A percentile compares a stretch with the other conserved stretches of the same genome.
Conservation (phyloP, 1,284 basidiomycete species). For the Pulchroboletus neoregius region DNA sequence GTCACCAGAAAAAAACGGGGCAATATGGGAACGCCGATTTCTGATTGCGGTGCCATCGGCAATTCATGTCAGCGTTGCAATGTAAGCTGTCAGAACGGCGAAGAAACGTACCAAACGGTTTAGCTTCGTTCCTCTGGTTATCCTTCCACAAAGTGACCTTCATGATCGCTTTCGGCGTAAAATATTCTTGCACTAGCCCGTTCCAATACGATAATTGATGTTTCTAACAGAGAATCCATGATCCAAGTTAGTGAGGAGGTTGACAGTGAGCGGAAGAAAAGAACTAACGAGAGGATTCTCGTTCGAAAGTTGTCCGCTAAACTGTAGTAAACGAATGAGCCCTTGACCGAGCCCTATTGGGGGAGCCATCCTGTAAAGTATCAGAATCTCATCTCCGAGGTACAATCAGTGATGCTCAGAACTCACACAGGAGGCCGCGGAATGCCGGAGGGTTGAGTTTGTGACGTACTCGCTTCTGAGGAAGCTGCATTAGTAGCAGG, state of each 20-base stretch:
- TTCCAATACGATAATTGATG: constrained; percentile 62
- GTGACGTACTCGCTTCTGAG: constrained; percentile 28
- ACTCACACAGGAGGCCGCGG: constrained; percentile 32
- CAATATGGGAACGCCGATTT: constrained; percentile 70
- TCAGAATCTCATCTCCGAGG: constrained; percentile 13
- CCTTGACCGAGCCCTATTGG: constrained; percentile 56
- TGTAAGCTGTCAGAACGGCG: not conserved
- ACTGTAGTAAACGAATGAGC: constrained; percentile 55
- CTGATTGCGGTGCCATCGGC: constrained; percentile 36
- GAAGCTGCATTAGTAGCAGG: constrained; percentile 22
- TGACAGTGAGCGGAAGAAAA: not conserved
- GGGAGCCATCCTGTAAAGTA: constrained; percentile 21
- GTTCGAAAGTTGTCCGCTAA: constrained; percentile 56
- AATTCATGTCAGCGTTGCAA: constrained; percentile 13
- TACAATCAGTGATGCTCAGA: not conserved
- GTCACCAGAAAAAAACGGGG: constrained; percentile 81
- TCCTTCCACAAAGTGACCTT: constrained; percentile 80
- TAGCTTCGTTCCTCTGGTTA: constrained; percentile 68
- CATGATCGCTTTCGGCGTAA: constrained; percentile 60
- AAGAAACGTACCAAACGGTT: constrained; percentile 63
- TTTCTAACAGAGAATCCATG: constrained; percentile 40
- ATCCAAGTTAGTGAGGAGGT: constrained; percentile 6
- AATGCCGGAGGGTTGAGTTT: constrained; percentile 26
- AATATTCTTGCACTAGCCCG: constrained; percentile 57
- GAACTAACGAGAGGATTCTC: constrained; percentile 48